Percentiles rank a stretch among this genome's conserved stretches.
These are phyloP conservation scores for Triticum timopheevii DNA, from an alignment of 176 grass and related monocot genomes.

Conservation along the genomic window DNA sequence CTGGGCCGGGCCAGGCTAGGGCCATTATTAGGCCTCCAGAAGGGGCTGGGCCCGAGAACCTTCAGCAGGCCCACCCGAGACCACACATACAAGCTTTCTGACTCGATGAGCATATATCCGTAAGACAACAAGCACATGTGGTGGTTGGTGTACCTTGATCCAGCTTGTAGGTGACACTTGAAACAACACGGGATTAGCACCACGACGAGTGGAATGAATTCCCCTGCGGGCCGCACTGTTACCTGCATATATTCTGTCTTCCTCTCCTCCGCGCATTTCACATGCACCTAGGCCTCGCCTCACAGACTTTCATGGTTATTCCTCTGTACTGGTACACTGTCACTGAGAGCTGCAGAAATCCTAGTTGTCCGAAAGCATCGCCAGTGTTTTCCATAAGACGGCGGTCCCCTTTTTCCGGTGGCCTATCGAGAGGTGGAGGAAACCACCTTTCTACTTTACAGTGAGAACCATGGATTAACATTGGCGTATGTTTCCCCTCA, in stretches of 20 bases:
- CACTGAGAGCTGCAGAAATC: background rate
- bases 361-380: background rate
- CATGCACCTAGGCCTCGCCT: background rate
- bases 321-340: background rate
- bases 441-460: too few relatives aligned
- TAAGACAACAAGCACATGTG: background rate
- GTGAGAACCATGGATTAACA: too few relatives aligned
- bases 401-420: background rate
- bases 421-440: too few relatives aligned
- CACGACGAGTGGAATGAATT: background rate
- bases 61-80: background rate
- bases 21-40: too few relatives aligned
- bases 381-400: background rate
- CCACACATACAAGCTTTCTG: background rate
- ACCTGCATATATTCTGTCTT: background rate
- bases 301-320: background rate
- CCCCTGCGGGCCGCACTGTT: background rate
- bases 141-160: background rate
- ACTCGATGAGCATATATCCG: background rate
- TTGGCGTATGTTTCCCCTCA: too few relatives aligned
- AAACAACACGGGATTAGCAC: background rate
- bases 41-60: background rate
- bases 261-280: background rate
- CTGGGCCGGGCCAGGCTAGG: background rate
- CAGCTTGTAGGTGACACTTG: background rate